Base-by-base conservation (phyloP, 352 stramenopile genomes). In the Phytophthora agathidicida region DNA sequence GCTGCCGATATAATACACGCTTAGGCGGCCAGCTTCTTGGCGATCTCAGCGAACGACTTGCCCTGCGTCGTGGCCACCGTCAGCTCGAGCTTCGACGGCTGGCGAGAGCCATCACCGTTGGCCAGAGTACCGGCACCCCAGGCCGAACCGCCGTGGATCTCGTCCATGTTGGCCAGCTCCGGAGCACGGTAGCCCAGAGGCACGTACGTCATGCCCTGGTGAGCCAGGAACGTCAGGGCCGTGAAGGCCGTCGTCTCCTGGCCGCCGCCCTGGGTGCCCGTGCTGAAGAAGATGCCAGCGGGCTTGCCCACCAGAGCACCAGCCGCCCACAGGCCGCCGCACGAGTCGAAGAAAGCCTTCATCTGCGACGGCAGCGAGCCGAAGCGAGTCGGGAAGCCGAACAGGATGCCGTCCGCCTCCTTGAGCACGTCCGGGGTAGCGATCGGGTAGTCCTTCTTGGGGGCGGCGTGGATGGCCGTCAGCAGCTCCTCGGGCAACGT, bases 11-110 rank as follows among this genome's bases (percentile, higher is more conserved):
- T n/a, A n/a, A n/a, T n/a, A n/a, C n/a, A n/a, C n/a, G n/a, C 38
- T 52, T 83, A 84, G 22, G 67, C 71, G 14, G 79, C 65, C 33
- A 96, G 72, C 68, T 93, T 93, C 74, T 86, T 89, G 57, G 79
- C 75, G 17, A 94, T 73, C 16, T 45, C 31, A 22, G 47, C 47
- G 47, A 56, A 56, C 35, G 47, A 56, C 48, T 60, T 60, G 51
- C 51, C 51, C 41, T 60, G 51, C 51, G 41, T 52, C 2, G 39
- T 52, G 31, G 51, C 51, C 3, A 60, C 23, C 22, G 39, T 38
- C 51, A 46, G 28, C 51, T 60, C 51, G 30, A 60, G 51, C 51
- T 60, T 60, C 51, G 51, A 60, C 22, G 23, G n/a, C n/a, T n/a
- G n/a, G n/a, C n/a, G n/a, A n/a, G n/a, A n/a, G n/a, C n/a, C n/a